Base-by-base conservation (phyloP, 192 early-diverging fungal species). In the Coemansia sp. region DNA sequence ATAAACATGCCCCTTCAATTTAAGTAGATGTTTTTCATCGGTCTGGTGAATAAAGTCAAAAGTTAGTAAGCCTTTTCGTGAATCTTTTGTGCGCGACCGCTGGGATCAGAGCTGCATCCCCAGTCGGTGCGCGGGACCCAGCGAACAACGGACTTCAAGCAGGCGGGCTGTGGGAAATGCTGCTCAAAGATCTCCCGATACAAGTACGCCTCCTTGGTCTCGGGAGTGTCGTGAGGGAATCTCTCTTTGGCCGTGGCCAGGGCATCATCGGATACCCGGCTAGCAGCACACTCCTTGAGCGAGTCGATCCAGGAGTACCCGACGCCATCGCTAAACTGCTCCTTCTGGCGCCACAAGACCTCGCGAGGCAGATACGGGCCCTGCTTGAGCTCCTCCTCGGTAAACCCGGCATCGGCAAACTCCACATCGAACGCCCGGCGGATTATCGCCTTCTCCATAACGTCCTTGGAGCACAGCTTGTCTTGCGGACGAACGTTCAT, bases 251-350 rank as follows among this genome's bases (percentile, higher is more conserved):
- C 87, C 14, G 62, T 71, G 8, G 85, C 87, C 54, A 97, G 84
- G 28, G 81, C 79, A 36, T 81, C 90, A 49, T 97, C 93, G 20
- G 88, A 87, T 7, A 98, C 84, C 41, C 81, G 80, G 31, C 53
- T 48, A 30, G 82, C 73, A 12, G 90, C 79, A 48, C 80, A 76
- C 9, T 88, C 85, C 81, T 93, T 94, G 46, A 98, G 80, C n/a
- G 86, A 80, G 71, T 98, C 96, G 58, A 98, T 98, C 96, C 96
- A 98, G 55, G 82, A 77, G 81, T 98, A 98, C 15, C 96, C 96
- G 34, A 98, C 96, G 56, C 96, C 96, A 59, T 98, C 96, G 34
- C 87, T 90, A 84, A 98, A 97, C 76, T 98, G 96, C 78, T 98
- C 96, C 86, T 98, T 96, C 76, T 97, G 96, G 59, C 95, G 85